Evolutionary conservation across 371 early-diverging fungal genomes (phyloP), one percentile per base, ranked within the genome.

Genomic region (Circinella umbellata): DNA sequence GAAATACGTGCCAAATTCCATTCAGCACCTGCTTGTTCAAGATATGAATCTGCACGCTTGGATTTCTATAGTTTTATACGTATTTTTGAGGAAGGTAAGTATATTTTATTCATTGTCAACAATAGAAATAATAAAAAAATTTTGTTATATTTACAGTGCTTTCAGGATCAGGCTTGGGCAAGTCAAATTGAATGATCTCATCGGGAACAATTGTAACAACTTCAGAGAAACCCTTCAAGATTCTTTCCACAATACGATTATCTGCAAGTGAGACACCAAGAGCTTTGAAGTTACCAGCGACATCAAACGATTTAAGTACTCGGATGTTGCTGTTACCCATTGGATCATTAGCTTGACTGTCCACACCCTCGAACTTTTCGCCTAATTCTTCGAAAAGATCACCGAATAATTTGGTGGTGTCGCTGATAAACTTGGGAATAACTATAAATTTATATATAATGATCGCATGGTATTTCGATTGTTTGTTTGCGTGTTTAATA

Each of bases 1-100:
- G 84, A 84, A 20, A 80, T 68, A 54, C 84, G 80, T 18, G 64
- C 75, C 46, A 84, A 74, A 51, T 81, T 80, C 84, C 84, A 84
- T 36, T 65, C 73, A 51, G 84, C 75, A 61, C 63, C 38, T 1
- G n/a, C 34, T 71, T 82, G 79, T 20, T 71, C 49, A n/a, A 37
- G 9, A 51, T 76, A 75, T 8, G 64, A 64, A 18, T 64, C 51
- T 9, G 17, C 36, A 38, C 13, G 27, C 18, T 42, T 62, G 35
- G 61, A 37, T 6, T 63, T 63, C 69, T 69, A 63, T 42, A 61
- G 2, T 27, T 27, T 27, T 27, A 27, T 27, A n/a, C n/a, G n/a
- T n/a, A 27, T 27, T 27, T 0, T 27, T 27, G 27, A 27, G 27
- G 2, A 27, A 27, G 27, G 2, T 27, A 27, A 27, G 27, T 27